Evolutionary conservation across 73 alveolate genomes (phyloP), one percentile per base, ranked within the genome.

Genomic region (Blepharisma japonicum): DNA sequence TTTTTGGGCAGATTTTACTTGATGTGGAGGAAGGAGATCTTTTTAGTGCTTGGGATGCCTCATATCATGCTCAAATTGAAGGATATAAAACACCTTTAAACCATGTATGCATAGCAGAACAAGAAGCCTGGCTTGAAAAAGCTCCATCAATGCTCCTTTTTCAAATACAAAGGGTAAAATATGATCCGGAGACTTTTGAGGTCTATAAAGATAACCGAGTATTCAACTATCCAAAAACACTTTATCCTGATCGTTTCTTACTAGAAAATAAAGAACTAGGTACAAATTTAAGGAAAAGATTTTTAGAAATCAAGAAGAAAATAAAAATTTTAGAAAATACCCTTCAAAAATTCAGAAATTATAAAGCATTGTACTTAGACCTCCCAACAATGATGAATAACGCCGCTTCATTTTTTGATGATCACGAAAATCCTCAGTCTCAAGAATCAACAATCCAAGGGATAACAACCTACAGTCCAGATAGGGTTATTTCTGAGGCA

Each of bases 171-270:
- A 88, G 96, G 78, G 96, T 90, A 6, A 21, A 27, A 46, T 90
- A 87, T 71, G 86, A 80, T 49, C 45, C 82, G 51, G 85, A 80
- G 38, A 55, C 77, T 53, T 56, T 8, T 39, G 70, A 76, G 21
- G 49, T 78, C 8, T 53, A 74, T 6, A 92, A 93, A 82, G 27
- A 77, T 32, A 82, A 91, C 68, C 79, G 77, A 23, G 79, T 74
- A 21, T 93, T 93, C 76, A 67, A 80, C 18, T 88, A 90, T 86
- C 96, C 93, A 0, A 66, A 90, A 55, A 90, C 74, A 42, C 81
- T 90, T 6, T 90, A 77, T 66, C 77, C 91, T 5, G 98, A 92
- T 74, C 83, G 95, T 38, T 92, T 92, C 80, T 45, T 88, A 47
- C 67, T 56, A 46, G 71, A 84, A 46, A 92, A 91, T 47, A 70